Evolutionary conservation across 371 early-diverging fungal genomes (phyloP).

Genomic region (Mortierella sp.): DNA sequence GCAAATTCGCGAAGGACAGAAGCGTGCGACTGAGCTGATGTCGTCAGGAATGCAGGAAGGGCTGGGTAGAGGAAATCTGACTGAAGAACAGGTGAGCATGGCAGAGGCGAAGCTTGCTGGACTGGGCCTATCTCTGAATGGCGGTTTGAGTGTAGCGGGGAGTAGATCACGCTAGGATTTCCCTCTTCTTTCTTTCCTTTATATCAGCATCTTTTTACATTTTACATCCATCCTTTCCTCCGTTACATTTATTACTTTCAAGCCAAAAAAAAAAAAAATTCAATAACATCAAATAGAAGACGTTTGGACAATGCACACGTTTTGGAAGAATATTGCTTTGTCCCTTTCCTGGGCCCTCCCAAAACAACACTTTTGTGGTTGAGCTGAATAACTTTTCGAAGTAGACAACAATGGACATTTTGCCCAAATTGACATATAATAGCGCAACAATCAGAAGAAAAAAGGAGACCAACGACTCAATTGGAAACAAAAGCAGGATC

Average conservation of each 20-base stretch:
- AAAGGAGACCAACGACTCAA: background rate
- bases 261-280: background rate
- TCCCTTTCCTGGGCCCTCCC: background rate
- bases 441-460: background rate
- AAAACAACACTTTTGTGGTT: background rate
- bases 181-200: conserved; percentile 5
- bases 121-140: conserved; percentile 44
- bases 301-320: conserved; percentile 4
- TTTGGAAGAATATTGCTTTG: background rate
- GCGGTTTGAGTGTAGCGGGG: conserved; percentile 17
- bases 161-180: conserved; percentile 32
- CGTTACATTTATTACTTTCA: background rate
- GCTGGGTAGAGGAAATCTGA: conserved; percentile 35
- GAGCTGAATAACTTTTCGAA: background rate
- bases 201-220: background rate
- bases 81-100: conserved; percentile 56
- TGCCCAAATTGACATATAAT: background rate
- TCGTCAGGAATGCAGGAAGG: conserved; percentile 24
- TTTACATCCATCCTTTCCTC: conserved; percentile 3
- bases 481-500: background rate
- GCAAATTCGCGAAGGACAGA: conserved; percentile 46
- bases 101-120: conserved; percentile 56
- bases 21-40: conserved; percentile 39
- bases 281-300: conserved; percentile 13
- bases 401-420: background rate